Percentiles rank a stretch among this genome's conserved stretches.
Evolutionary conservation across 2,329 filamentous ascomycete genomes (phyloP).

Genomic region (Ophiostoma quercus): DNA sequence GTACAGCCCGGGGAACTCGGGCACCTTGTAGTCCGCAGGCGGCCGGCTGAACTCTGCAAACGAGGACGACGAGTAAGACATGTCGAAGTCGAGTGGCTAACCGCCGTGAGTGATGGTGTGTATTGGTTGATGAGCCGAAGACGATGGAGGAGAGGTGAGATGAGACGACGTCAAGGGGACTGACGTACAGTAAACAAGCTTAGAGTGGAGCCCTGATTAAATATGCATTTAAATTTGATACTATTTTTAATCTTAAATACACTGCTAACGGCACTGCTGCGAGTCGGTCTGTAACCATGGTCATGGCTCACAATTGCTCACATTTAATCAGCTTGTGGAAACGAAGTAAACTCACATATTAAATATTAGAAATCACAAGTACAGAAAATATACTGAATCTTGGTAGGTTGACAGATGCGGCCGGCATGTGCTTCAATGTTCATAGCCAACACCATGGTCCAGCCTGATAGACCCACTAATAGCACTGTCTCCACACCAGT

Average conservation of each 20-base stretch:
- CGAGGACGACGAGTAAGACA: neutral
- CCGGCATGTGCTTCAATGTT: neutral
- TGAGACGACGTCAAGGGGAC: neutral
- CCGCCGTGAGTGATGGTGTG: neutral
- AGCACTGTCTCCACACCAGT: neutral
- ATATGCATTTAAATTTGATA: neutral
- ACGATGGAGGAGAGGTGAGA: neutral
- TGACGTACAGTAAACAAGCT: constrained; percentile 12
- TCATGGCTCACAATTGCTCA: too few species aligned
- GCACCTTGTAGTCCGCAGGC: constrained; percentile 57
- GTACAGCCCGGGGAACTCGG: constrained; percentile 76
- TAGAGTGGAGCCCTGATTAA: constrained; percentile 5
- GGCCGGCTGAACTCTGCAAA: constrained; percentile 30
- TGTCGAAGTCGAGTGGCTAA: constrained; percentile 2
- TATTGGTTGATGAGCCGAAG: neutral
- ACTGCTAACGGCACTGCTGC: neutral
- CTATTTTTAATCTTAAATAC: neutral
- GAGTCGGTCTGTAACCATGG: neutral
- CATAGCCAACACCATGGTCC: neutral
- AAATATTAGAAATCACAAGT: too few species aligned
- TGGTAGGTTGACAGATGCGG: neutral
- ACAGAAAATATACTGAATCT: too few species aligned
- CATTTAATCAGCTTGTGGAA: too few species aligned
- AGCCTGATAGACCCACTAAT: neutral
- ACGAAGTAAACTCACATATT: too few species aligned